Evolutionary conservation across 148 eudicot genomes (phyloP), one percentile per base, ranked within the genome.

Genomic region (Spergularia marina): DNA sequence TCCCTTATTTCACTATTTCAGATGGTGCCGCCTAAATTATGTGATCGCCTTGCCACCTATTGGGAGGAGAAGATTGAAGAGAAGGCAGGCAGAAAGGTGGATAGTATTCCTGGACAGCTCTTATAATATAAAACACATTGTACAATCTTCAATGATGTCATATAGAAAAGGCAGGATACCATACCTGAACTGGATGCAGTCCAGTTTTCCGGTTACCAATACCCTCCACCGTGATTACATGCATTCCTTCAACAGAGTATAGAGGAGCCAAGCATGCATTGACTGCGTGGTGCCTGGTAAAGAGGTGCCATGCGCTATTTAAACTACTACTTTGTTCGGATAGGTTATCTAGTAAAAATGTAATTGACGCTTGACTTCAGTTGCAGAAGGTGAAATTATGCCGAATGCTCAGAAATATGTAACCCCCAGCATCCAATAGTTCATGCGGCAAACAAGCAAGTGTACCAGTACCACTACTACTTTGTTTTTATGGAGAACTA

Each of bases 171-270:
- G 34, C 17, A 53, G 62, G 14, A 34, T 40, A 58, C 72, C 41
- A 68, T 84, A 96, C 99, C 99, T 96, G 99, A 84, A 96, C 87
- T 72, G 99, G 99, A 91, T 96, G 99, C 83, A 96, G 76, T 41
- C 98, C 98, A 56, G 73, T 49, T 82, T 82, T 91, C 23, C 83
- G 88, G 81, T 83, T 96, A 74, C 97, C 99, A 73, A 96, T 78
- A 70, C 99, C 99, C 82, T 96, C 99, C 75, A 92, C 91, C n/a
- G 99, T 96, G 80, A 96, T 92, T 21, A 93, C 91, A 82, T 93
- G 98, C 98, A 91, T 91, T 80, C 98, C 98, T 88, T 93, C 98
- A 14, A 93, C 91, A 23, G 98, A 89, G 81, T 93, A 93, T 30
- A 93, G 73, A 60, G 98, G 98, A 75, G 98, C 89, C 85, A 96